A percentile compares a stretch with the other conserved stretches of the same genome.
phyloP scores from a whole-genome alignment of 78 protist species.

The Mastigamoeba balamuthi region DNA sequence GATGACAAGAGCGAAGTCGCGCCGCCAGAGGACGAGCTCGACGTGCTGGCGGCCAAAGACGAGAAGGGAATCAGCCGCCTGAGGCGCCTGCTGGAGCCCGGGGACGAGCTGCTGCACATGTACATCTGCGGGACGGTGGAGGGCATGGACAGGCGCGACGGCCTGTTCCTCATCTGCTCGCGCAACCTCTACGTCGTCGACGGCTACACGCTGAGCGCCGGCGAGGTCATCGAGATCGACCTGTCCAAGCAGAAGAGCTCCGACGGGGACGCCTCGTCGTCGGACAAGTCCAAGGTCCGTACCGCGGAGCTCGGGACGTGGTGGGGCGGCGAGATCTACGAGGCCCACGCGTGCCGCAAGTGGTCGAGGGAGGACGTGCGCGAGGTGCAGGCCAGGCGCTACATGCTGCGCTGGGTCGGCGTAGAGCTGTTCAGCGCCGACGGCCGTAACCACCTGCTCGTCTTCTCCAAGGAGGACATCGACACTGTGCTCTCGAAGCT shows the following conservation, averaged over 20 bases:
- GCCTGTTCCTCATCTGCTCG: conserved; percentile 29
- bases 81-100: background rate
- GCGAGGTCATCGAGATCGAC: conserved; percentile 38
- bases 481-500: background rate
- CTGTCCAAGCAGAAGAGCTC: too few relatives aligned
- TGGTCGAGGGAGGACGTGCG: conserved; percentile 45
- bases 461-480: conserved; percentile 5
- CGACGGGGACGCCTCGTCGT: too few relatives aligned
- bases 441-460: conserved; percentile 27
- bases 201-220: conserved; percentile 16
- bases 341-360: conserved; percentile 24
- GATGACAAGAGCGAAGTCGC: too few relatives aligned
- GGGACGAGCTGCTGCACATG: background rate
- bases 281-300: too few relatives aligned
- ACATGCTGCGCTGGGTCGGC: conserved; percentile 44
- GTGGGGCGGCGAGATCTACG: conserved; percentile 11
- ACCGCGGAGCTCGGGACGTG: conserved; percentile 23
- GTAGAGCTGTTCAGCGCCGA: conserved; percentile 60
- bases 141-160: conserved; percentile 53
- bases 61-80: background rate
- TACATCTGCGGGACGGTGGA: conserved; percentile 45
- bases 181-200: conserved; percentile 36
- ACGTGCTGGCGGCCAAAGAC: background rate
- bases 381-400: conserved; percentile 43
- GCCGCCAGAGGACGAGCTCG: too few relatives aligned